phyloP scores from a whole-genome alignment of 441 rosid species.

The Corymbia calophylla region DNA sequence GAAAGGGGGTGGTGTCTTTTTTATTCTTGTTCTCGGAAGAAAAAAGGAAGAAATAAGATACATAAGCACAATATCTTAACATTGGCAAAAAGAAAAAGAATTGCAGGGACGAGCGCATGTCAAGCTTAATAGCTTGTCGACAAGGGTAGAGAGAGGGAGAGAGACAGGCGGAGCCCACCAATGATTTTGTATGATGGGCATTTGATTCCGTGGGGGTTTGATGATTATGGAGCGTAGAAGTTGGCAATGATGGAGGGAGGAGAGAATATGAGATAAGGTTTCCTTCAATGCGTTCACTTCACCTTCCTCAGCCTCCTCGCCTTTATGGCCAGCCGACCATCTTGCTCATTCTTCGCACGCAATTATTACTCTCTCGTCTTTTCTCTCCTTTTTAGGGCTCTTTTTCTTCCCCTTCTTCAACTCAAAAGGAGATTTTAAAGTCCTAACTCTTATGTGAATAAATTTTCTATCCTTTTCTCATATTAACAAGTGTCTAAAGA shows the following conservation, averaged over 20 bases:
- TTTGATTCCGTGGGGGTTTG: slow-evolving; percentile 48
- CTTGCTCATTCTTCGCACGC: neutral
- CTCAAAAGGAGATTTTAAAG: neutral
- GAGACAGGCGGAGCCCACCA: slow-evolving; percentile 23
- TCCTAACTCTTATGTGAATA: neutral
- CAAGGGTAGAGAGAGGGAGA: neutral
- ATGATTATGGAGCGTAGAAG: slow-evolving; percentile 40
- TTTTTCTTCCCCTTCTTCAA: neutral
- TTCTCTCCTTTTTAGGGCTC: neutral
- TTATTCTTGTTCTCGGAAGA: neutral
- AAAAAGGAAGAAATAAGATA: neutral
- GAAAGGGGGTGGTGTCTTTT: neutral
- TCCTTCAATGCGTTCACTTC: neutral
- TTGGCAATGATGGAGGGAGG: slow-evolving; percentile 28
- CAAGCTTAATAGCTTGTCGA: neutral
- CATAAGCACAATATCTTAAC: neutral
- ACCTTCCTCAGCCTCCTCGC: neutral
- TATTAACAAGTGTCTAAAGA: neutral
- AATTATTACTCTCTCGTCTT: neutral
- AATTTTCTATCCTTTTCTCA: neutral
- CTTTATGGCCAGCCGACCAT: slow-evolving; percentile 1
- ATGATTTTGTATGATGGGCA: slow-evolving; percentile 53
- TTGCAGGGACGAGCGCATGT: slow-evolving; percentile 8
- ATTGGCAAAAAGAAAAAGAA: neutral
- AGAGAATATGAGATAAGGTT: slow-evolving; percentile 9